Conservation (phyloP, 495 filamentous ascomycete species). For the Cladorrhinum samala region DNA sequence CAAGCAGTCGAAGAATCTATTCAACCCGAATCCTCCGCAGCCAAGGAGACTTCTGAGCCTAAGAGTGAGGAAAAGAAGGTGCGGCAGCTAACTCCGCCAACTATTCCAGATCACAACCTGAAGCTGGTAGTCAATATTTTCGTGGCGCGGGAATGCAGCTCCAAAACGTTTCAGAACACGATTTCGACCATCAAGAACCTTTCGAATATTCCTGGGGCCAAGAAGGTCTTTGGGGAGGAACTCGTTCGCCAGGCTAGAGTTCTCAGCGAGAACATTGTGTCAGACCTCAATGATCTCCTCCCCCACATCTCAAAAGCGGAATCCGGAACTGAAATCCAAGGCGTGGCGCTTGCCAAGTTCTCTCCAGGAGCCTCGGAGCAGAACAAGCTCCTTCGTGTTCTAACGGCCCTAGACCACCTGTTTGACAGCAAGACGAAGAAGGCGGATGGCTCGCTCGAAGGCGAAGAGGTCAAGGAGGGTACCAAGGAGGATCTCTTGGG, state of each 20-base stretch:
- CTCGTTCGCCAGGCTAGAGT: slow-evolving; percentile 77
- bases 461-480: slow-evolving; percentile 43
- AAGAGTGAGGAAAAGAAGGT: slow-evolving; percentile 63
- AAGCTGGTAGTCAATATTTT: slow-evolving; percentile 92
- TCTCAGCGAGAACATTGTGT: slow-evolving; percentile 75
- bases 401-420: slow-evolving; percentile 92
- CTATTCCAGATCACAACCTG: slow-evolving; percentile 84
- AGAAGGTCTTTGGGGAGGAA: slow-evolving; percentile 84
- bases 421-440: slow-evolving; percentile 68
- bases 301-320: slow-evolving; percentile 80
- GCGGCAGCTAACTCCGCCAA: slow-evolving; percentile 69
- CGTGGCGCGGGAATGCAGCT: slow-evolving; percentile 89
- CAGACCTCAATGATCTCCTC: slow-evolving; percentile 79
- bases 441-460: slow-evolving; percentile 51
- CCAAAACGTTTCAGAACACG: slow-evolving; percentile 94
- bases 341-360: slow-evolving; percentile 88
- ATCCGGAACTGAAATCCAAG: slow-evolving; percentile 89
- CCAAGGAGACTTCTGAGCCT: slow-evolving; percentile 47
- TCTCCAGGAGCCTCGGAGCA: slow-evolving; percentile 93
- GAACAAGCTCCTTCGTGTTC: slow-evolving; percentile 85
- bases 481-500: slow-evolving; percentile 77
- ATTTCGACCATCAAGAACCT: slow-evolving; percentile 97
- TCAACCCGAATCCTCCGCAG: slow-evolving; percentile 39
- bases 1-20: slow-evolving; percentile 23
- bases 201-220: slow-evolving; percentile 84